These are phyloP conservation scores for Gnomoniopsis sp. DNA, from an alignment of 2,329 filamentous ascomycete species.

Conservation along the genomic window DNA sequence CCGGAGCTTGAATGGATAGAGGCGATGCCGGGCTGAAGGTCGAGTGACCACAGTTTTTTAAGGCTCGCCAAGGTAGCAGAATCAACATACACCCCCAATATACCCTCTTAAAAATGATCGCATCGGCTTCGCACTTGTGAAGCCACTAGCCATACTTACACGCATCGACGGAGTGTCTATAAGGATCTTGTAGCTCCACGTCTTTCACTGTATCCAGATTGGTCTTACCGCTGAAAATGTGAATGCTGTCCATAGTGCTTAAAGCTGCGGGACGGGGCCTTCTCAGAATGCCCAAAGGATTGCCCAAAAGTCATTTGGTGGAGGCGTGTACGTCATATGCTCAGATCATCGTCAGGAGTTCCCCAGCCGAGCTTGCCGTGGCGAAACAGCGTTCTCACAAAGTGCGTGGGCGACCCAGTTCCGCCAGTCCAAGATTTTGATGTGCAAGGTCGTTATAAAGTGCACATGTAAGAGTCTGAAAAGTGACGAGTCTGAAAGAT, in stretches of 20 bases:
- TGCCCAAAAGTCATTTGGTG: not conserved
- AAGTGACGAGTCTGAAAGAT: not conserved
- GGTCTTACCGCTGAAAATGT: not conserved
- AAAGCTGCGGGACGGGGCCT: not conserved
- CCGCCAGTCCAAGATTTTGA: not conserved
- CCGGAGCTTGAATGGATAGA: constrained; percentile 7
- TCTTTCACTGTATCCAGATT: not conserved
- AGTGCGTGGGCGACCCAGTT: not conserved
- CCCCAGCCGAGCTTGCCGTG: not conserved
- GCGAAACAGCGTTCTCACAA: not conserved
- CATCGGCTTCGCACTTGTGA: too few species aligned
- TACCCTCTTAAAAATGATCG: not conserved
- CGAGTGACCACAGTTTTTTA: constrained; percentile 19
- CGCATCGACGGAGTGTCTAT: not conserved
- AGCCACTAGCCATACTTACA: too few species aligned
- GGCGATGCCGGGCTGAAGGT: constrained; percentile 17
- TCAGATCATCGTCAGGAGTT: not conserved
- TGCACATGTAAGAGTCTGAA: not conserved
- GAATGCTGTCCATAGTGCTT: not conserved
- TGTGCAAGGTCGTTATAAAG: not conserved
- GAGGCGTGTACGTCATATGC: not conserved
- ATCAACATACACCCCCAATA: constrained; percentile 13
- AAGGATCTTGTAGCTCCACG: not conserved
- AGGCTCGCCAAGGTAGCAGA: constrained; percentile 16
- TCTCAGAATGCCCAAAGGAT: too few species aligned